Evolutionary conservation across 352 stramenopile genomes (phyloP), one percentile per base, ranked within the genome.

Genomic region (Phytophthora hybrid): DNA sequence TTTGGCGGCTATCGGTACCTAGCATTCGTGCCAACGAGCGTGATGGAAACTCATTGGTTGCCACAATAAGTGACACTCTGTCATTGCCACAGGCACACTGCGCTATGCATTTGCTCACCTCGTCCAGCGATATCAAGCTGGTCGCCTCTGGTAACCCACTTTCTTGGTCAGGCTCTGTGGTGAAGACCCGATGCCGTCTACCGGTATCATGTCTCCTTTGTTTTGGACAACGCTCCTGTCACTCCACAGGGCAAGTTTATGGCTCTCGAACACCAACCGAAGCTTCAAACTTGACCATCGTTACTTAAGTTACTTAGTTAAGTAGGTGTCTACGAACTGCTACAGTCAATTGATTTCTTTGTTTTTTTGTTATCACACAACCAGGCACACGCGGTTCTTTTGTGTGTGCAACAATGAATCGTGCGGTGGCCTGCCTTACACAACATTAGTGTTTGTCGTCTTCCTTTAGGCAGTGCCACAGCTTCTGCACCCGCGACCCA

Each of bases 401-500:
- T 51, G 41, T 16, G 11, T n/a, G 16, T 51, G 41, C 41, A 23
- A 11, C 32, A 10, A 11, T 37, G 32, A 37, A 37, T 26, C 23
- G 23, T 26, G 23, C 4, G 32, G 9, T 26, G 46, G 18, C 16
- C 16, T 53, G 18, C 16, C 18, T 53, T 26, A 26, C 39, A n/a
- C 39, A 46, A 18, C n/a, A 26, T 61, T 65, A 73, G 54, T 63
- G 37, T 7, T 69, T 58, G 11, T 74, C 58, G 1, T 49, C 29
- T 18, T 41, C 61, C 34, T 67, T 74, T 21, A 79, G 37, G 46
- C 76, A 83, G 26, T 67, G 62, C 76, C 73, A 80, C 21, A 83
- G 23, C 53, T 80, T 74, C 51, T 63, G 4, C n/a, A 68, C 8
- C 11, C 37, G 54, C 2, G 76, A 74, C 18, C 56, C 23, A 29